Base-by-base conservation (phyloP, 2,329 filamentous ascomycete genomes). In the Ceratocystis lukuohia region DNA sequence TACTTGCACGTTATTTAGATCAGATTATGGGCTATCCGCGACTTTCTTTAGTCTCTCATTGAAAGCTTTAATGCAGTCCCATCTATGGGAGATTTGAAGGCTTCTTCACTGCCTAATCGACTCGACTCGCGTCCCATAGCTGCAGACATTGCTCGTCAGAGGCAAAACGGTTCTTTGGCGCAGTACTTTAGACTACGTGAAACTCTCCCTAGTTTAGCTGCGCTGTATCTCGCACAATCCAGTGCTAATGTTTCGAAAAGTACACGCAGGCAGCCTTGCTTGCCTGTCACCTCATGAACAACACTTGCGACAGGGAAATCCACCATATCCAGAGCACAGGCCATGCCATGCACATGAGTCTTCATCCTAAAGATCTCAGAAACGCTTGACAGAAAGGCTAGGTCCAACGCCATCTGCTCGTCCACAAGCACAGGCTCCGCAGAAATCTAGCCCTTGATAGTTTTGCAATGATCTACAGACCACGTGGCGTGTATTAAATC, bases 381-480 rank as follows among this genome's bases (percentile, higher is more conserved):
- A 78, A 87, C 64, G 81, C 94, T 20, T 76, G 96, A 28, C 81
- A 86, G 70, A 85, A 84, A 69, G 88, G 89, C 1, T 95, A 91
- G 90, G 91, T 88, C 0, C 85, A 95, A 76, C 76, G 83, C 41
- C 84, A 86, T 70, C 84, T 83, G 1, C 75, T 91, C 65, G 86
- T 88, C 6, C 82, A 84, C 71, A 86, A 84, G 65, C 83, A 84
- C 56, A 85, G 83, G 78, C 81, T 86, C 33, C 64, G 76, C 69
- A 79, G 80, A 69, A 81, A 84, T 72, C 88, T 88, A 63, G 85
- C 94, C 66, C 88, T 89, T 0, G 77, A 80, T 2, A 86, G 88
- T 53, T 95, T 95, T 74, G 79, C 90, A 67, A 86, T 95, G 84
- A 79, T 95, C 3, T 96, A 96, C 76, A 88, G 90, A 20, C 90